Conservation (phyloP, 176 grass and related monocot species). For the Carex parvula region DNA sequence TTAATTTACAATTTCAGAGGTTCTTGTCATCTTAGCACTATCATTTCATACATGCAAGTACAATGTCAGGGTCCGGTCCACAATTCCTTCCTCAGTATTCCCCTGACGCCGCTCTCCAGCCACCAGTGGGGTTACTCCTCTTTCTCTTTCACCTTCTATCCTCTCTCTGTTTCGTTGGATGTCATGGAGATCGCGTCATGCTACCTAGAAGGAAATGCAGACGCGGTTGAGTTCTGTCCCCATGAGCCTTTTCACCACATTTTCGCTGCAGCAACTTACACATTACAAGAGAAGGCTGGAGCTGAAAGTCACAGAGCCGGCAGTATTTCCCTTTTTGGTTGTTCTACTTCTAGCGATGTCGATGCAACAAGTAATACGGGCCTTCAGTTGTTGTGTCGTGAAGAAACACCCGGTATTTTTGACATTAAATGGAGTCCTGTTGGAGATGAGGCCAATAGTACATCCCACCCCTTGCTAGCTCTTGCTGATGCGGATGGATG, state of each 20-base stretch:
- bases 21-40: too few relatives aligned
- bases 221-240: conserved; percentile 85
- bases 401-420: conserved; percentile 58
- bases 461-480: conserved; percentile 48
- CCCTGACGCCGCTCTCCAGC: background rate
- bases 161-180: background rate
- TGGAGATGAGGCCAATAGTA: background rate
- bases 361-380: conserved; percentile 17
- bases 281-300: conserved; percentile 55
- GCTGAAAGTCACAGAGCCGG: conserved; percentile 43
- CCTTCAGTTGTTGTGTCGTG: conserved; percentile 53
- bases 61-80: too few relatives aligned
- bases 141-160: too few relatives aligned
- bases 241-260: conserved; percentile 50
- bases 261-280: conserved; percentile 78
- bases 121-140: background rate
- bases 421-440: conserved; percentile 83
- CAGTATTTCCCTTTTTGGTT: conserved; percentile 56
- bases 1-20: too few relatives aligned
- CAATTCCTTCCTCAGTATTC: too few relatives aligned
- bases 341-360: conserved; percentile 15
- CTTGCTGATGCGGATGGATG: conserved; percentile 74
- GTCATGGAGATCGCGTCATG: conserved; percentile 72
- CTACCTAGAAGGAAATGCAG: conserved; percentile 73
- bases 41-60: too few relatives aligned